Conservation (phyloP, 768 basidiomycete species). For the Dacryopinax spathularia region DNA sequence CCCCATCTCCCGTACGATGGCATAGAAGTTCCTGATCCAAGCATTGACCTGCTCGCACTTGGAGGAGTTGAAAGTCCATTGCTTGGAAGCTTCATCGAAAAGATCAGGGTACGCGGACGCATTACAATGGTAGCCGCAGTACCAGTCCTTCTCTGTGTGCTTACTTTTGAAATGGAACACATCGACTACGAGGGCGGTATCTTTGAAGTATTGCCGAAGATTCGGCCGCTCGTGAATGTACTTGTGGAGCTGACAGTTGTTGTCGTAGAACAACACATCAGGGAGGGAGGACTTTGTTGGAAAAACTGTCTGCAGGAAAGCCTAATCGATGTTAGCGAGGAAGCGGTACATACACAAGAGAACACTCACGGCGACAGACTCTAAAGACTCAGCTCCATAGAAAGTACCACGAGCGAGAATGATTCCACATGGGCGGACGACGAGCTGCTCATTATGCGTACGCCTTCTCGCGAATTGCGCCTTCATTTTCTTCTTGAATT, state of each 20-base stretch:
- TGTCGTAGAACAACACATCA: slow-evolving; percentile 12
- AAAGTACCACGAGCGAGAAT: slow-evolving; percentile 1
- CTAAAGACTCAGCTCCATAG: not conserved
- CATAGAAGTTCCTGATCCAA: slow-evolving; percentile 7
- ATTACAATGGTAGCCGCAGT: slow-evolving; percentile 22
- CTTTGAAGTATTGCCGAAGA: slow-evolving; percentile 11
- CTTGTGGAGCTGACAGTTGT: slow-evolving; percentile 13
- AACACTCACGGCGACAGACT: not conserved
- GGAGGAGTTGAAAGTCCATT: slow-evolving; percentile 6
- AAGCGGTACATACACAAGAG: not conserved
- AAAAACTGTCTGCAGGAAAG: not conserved
- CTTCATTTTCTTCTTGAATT: not conserved
- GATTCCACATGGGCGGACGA: slow-evolving; percentile 6
- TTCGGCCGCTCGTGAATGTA: not conserved
- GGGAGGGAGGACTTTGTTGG: not conserved
- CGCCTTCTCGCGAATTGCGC: not conserved
- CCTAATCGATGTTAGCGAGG: not conserved
- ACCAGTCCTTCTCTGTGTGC: slow-evolving; percentile 20
- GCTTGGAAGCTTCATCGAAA: slow-evolving; percentile 5
- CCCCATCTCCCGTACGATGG: slow-evolving; percentile 26
- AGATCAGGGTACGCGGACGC: slow-evolving; percentile 22
- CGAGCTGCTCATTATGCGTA: slow-evolving; percentile 7
- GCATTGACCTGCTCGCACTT: slow-evolving; percentile 2
- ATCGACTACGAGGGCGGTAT: slow-evolving; percentile 19
- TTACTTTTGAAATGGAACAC: slow-evolving; percentile 30